Evolutionary conservation across 2,329 filamentous ascomycete species (phyloP).

Genomic region (Graphium sp.): DNA sequence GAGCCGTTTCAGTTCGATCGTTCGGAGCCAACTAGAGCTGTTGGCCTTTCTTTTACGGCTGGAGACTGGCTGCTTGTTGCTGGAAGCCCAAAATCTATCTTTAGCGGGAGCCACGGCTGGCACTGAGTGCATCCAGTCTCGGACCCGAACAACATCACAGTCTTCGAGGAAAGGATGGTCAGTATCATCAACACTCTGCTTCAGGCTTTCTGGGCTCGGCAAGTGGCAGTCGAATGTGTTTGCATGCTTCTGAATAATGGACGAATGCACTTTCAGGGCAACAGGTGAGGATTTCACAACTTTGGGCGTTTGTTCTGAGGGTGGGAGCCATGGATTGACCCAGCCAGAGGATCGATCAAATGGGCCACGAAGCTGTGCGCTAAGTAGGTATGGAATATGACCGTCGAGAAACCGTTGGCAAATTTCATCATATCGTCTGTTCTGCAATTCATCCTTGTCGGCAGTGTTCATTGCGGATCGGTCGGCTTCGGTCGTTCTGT

Average conservation of each 20-base stretch:
- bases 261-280: background rate
- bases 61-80: constrained; percentile 1
- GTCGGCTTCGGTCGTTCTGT: no score
- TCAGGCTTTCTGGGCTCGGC: constrained; percentile 21
- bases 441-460: constrained; percentile 36
- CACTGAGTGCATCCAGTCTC: constrained; percentile 13
- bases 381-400: constrained; percentile 35
- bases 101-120: constrained; percentile 4
- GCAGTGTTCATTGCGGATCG: no score
- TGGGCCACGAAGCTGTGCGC: constrained; percentile 44
- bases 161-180: constrained; percentile 14
- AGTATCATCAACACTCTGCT: constrained; percentile 12
- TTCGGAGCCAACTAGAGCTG: background rate
- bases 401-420: constrained; percentile 42
- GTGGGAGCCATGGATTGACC: constrained; percentile 17
- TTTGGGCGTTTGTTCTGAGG: constrained; percentile 1
- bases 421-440: constrained; percentile 37
- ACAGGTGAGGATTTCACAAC: background rate
- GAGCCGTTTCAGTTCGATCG: no score
- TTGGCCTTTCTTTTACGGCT: constrained; percentile 3
- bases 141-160: constrained; percentile 14
- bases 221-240: constrained; percentile 19
- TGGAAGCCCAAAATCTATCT: constrained; percentile 10
- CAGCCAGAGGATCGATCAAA: constrained; percentile 29
- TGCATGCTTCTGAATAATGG: constrained; percentile 5